Evolutionary conservation across 2,329 filamentous ascomycete genomes (phyloP).

Genomic region (Peltaster fructicola): DNA sequence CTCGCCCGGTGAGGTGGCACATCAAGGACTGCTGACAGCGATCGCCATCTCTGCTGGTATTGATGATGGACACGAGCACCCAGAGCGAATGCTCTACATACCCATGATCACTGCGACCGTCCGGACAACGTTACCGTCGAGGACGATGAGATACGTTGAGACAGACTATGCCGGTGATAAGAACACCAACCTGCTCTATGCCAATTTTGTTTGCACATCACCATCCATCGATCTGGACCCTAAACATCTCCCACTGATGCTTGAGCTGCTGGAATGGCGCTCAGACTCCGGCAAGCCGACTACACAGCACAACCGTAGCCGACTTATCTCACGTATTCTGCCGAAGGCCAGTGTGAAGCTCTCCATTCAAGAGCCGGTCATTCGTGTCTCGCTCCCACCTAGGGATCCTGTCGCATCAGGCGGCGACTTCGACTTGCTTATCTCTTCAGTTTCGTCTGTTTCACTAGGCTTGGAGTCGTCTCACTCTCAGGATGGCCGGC

Average conservation of each 20-base stretch:
- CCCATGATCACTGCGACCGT: constrained; percentile 95
- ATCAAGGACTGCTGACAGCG: constrained; percentile 82
- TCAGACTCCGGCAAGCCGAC: constrained; percentile 7
- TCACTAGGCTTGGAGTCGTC: constrained; percentile 88
- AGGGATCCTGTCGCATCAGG: constrained; percentile 42
- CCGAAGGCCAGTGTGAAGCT: constrained; percentile 92
- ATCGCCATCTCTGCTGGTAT: constrained; percentile 83
- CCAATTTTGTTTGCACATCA: constrained; percentile 89
- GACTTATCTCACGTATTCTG: constrained; percentile 71
- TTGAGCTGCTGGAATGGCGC: constrained; percentile 48
- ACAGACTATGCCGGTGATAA: constrained; percentile 55
- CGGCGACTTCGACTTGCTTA: constrained; percentile 85
- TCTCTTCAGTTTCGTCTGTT: constrained; percentile 85
- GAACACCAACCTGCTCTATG: constrained; percentile 91
- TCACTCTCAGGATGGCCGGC: constrained; percentile 68
- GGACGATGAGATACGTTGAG: constrained; percentile 66
- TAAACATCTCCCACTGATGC: constrained; percentile 69
- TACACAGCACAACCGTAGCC: constrained; percentile 39
- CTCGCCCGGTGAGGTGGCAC: constrained; percentile 75
- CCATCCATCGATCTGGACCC: constrained; percentile 87
- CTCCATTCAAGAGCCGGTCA: constrained; percentile 87
- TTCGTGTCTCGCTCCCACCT: constrained; percentile 74
- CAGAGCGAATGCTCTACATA: constrained; percentile 77
- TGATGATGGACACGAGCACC: constrained; percentile 72
- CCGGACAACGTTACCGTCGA: constrained; percentile 84